Base-by-base conservation (phyloP, 305 asterid species). In the Withania somnifera region DNA sequence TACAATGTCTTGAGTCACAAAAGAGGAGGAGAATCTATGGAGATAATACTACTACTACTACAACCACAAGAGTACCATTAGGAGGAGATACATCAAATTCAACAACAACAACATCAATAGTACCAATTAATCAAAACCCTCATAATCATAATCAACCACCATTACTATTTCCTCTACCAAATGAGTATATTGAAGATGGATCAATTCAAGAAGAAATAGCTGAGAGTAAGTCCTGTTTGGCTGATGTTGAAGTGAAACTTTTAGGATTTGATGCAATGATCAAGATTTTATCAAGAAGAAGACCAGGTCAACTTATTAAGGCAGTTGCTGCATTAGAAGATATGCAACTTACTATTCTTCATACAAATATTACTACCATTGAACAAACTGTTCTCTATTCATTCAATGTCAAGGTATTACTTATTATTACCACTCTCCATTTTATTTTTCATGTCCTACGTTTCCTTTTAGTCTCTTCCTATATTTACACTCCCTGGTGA, bases 301-400 rank as follows among this genome's bases (percentile, higher is more conserved):
- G 98, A 84, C 90, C 87, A 0, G 93, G 97, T 0, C 99, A 94
- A 84, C 94, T 96, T 17, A 89, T 92, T n/a, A 88, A 89, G 45
- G 86, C 89, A 86, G 90, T 96, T 4, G 97, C 97, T 84, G 97
- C 98, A 10, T 91, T 96, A 67, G 98, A 96, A 82, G 97, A 96
- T 82, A 88, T 96, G 95, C 98, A 94, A 82, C 95, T 96, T 63
- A 87, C 51, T 64, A 92, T 96, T 86, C 92, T 96, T 80, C 99
- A 94, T 26, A 94, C 99, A 32, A 96, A 94, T 79, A 89, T 96
- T 52, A 94, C 98, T 6, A 94, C 99, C 17, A 93, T 96, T 85
- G 99, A 96, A 60, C 98, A 96, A 86, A 96, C 97, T 26, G 98
- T 96, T 86, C 98, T 96, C 71, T 96, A 96, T 67, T 90, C 98